Evolutionary conservation across 345 rosid species (phyloP), one percentile per base, ranked within the genome.

Genomic region (Eucalyptus melliodora): DNA sequence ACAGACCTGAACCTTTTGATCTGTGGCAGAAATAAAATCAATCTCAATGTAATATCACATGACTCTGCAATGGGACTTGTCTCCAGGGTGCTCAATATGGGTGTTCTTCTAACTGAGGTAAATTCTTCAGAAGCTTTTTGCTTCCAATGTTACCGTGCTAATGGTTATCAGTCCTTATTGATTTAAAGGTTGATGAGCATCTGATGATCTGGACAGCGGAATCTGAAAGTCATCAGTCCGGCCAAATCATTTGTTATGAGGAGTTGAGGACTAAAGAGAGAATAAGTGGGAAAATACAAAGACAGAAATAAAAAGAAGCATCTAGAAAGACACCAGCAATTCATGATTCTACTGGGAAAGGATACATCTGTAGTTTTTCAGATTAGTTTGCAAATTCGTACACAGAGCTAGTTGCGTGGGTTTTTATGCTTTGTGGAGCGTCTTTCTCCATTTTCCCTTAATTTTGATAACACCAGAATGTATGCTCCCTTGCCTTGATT

Each of bases 71-170:
- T 96, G 87, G 99, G 98, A 21, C 98, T 98, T 26, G 94, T 96
- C 90, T 91, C 89, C 72, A 92, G 94, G 87, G 97, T 94, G 87
- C 93, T 97, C 44, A 95, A 91, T 92, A 89, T 93, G 94, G 99
- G 99, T 87, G 96, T 96, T 91, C 96, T 98, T 91, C 91, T 97
- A 17, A 96, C 98, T n/a, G 99, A 97, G 98, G 99, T 96, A 86
- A 87, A 62, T 62, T 11, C 83, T 77, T 77, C 27, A 19, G 83
- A 37, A 37, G 83, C 47, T 21, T 77, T 21, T 21, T 77, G 47
- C 47, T 77, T 77, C 47, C 27, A 77, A 77, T 6, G 27, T 77
- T 40, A 21, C 47, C 2, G 1, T 37, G 47, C 47, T 37, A 21
- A 77, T 23, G 12, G 83, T 21, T 24, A 37, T 21, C 45, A 37